Evolutionary conservation across 768 basidiomycete species (phyloP).

Genomic region (Solioccasus polychromus): DNA sequence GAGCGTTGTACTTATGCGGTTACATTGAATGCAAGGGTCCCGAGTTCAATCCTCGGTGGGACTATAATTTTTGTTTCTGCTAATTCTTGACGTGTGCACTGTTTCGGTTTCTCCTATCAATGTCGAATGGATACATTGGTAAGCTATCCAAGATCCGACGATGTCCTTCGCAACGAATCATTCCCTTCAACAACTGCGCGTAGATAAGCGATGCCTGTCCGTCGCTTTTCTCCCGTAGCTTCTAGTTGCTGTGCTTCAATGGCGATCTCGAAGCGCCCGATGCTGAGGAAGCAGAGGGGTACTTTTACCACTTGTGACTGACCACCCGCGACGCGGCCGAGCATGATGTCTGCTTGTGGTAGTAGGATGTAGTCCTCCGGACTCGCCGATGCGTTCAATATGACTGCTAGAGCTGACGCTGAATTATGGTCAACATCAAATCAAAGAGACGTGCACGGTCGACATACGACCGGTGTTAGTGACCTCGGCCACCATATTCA

Average conservation of each 20-base stretch:
- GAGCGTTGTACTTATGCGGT: slow-evolving; percentile 63
- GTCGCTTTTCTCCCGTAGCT: slow-evolving; percentile 7
- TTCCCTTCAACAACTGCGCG: slow-evolving; percentile 14
- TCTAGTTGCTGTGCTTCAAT: slow-evolving; percentile 35
- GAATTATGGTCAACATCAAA: slow-evolving; percentile 9
- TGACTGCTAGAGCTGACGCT: slow-evolving; percentile 55
- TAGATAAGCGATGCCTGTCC: slow-evolving; percentile 23
- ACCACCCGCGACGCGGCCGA: slow-evolving; percentile 61
- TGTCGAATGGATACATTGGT: background rate
- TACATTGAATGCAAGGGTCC: slow-evolving; percentile 56
- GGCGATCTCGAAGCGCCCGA: slow-evolving; percentile 56
- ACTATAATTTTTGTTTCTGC: slow-evolving; percentile 41
- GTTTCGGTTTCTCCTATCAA: background rate
- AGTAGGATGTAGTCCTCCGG: slow-evolving; percentile 65
- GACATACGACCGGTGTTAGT: slow-evolving; percentile 68
- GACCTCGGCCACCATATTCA: slow-evolving; percentile 55
- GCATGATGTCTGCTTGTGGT: slow-evolving; percentile 55
- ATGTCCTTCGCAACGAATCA: background rate
- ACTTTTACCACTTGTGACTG: slow-evolving; percentile 50
- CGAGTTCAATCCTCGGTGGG: slow-evolving; percentile 63
- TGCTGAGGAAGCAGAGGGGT: slow-evolving; percentile 70
- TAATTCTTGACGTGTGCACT: no score
- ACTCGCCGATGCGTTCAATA: slow-evolving; percentile 50
- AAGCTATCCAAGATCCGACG: background rate
- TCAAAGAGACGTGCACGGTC: background rate